Evolutionary conservation across 129 eudicot species (phyloP), one percentile per base, ranked within the genome.

Genomic region (Logfia minima): DNA sequence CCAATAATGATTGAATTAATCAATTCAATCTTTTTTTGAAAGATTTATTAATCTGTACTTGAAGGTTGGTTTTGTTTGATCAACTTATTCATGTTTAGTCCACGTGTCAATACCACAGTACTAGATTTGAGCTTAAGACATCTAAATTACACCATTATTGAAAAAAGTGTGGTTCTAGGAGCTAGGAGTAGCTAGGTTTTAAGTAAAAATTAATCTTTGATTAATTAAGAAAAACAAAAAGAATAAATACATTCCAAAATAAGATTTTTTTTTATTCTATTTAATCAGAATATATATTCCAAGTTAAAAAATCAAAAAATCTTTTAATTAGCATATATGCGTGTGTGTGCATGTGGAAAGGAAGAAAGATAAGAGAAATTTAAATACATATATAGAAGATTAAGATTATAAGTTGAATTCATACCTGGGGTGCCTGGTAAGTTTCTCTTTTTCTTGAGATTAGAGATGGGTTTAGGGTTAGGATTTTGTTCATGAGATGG

Each of bases 341-440:
- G 53, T 11, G 11, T 71, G 60, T 58, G 41, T 71, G 77, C 56
- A 66, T 63, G 76, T 78, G 65, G 19, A 76, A 66, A 28, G 22
- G 14, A 71, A 77, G 32, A 67, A 64, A 32, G 23, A 14, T 48
- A 13, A 45, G 53, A 45, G 53, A 45, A 45, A 39, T 8, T 39
- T 7, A 13, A 22, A 13, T 21, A 45, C 32, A 32, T 26, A 26
- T 26, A 26, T 2, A 70, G 59, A 39, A 26, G 75, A 43, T 70
- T 56, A 45, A 43, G 60, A 14, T 34, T 10, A 13, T 77, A 64
- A 31, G 56, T 62, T 41, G 16, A 14, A 48, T 68, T 13, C 32
- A 65, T 75, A 87, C 98, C 98, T 85, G 98, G 98, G 59, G 90
- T 88, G 73, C 98, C 98, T 13, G 98, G 98, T 10, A 88, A 84